Percentiles rank a stretch among this genome's conserved stretches.
Evolutionary conservation across 129 eudicot genomes (phyloP).

Genomic region (Saposhnikovia divaricata): DNA sequence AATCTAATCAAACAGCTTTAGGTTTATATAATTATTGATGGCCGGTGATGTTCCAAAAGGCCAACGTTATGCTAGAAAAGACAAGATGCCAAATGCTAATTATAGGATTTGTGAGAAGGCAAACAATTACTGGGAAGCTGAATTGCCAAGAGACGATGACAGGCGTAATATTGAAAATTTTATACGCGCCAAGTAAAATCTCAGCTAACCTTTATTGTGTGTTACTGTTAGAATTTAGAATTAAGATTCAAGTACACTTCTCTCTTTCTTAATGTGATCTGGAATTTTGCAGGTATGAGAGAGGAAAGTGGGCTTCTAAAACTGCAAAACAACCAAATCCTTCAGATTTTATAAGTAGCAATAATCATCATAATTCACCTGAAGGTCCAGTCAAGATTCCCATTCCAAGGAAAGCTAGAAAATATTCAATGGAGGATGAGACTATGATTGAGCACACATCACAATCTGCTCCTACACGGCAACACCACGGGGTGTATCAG

Average conservation of each 20-base stretch:
- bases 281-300: conserved; percentile 34
- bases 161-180: conserved; percentile 34
- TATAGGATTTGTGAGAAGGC: conserved; percentile 17
- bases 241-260: background rate
- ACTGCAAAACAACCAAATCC: conserved; percentile 17
- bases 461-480: conserved; percentile 15
- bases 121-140: conserved; percentile 57
- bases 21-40: no score
- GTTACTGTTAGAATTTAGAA: background rate
- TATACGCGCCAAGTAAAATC: conserved; percentile 40
- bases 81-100: no score
- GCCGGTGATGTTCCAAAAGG: no score
- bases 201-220: background rate
- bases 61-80: no score
- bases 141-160: conserved; percentile 33
- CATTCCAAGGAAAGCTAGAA: conserved; percentile 43
- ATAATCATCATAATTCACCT: background rate
- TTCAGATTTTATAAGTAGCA: background rate
- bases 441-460: conserved; percentile 4
- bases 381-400: conserved; percentile 9
- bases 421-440: conserved; percentile 45
- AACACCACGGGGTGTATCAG: conserved; percentile 38
- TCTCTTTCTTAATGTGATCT: background rate
- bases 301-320: conserved; percentile 36
- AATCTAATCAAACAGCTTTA: no score